Evolutionary conservation across 768 basidiomycete genomes (phyloP).

Genomic region (Pholiota molesta): DNA sequence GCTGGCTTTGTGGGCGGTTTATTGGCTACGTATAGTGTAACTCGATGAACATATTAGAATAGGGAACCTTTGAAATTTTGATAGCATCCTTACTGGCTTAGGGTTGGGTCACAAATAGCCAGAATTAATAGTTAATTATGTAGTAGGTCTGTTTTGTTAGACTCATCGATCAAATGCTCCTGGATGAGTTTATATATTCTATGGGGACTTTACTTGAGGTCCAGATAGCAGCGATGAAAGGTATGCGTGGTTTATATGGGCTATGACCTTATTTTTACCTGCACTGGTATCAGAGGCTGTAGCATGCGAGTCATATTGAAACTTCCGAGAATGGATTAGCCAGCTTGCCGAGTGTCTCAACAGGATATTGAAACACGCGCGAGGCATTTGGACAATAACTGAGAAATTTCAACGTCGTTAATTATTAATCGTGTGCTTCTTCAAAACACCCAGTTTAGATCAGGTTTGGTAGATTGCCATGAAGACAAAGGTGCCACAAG

Average conservation of each 20-base stretch:
- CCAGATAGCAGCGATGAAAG: too few relatives aligned
- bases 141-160: background rate
- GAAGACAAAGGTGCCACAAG: slow-evolving; percentile 28
- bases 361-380: background rate
- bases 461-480: slow-evolving; percentile 15
- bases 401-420: background rate
- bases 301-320: background rate
- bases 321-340: background rate
- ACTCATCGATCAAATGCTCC: background rate
- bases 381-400: background rate
- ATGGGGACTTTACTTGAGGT: background rate
- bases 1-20: background rate
- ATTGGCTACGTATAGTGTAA: too few relatives aligned
- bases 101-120: background rate
- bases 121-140: background rate
- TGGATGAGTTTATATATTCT: background rate
- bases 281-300: too few relatives aligned
- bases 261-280: too few relatives aligned
- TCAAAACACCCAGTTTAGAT: background rate
- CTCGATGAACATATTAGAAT: too few relatives aligned
- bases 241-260: too few relatives aligned
- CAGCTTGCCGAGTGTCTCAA: background rate
- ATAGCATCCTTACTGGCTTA: background rate
- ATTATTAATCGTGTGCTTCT: background rate
- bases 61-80: too few relatives aligned